These are phyloP conservation scores for Aspergillus indologenus DNA, from an alignment of 495 filamentous ascomycete species.

Conservation along the genomic window DNA sequence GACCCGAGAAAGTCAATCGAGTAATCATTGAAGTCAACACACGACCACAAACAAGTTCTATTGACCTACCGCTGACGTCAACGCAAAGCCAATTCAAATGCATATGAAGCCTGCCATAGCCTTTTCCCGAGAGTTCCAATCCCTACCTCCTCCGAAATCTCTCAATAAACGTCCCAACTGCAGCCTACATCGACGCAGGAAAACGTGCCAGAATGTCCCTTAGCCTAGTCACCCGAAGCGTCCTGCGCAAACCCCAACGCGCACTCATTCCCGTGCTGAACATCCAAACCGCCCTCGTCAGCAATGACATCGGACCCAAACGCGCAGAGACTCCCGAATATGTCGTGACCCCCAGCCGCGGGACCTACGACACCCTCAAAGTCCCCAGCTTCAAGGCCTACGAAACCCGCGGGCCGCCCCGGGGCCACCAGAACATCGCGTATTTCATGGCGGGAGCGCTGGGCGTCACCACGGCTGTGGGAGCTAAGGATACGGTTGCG, in stretches of 20 bases:
- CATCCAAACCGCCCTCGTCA: neutral
- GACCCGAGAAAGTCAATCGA: neutral
- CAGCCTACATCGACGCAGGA: neutral
- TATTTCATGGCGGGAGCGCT: constrained; percentile 99
- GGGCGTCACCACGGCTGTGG: constrained; percentile 83
- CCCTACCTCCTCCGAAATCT: too few relatives aligned
- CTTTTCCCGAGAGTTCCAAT: too few relatives aligned
- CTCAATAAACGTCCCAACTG: neutral
- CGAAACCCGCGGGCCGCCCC: constrained; percentile 58
- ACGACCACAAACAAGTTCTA: neutral
- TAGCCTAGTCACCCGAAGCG: neutral
- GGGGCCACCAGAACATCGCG: constrained; percentile 77
- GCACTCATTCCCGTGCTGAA: neutral
- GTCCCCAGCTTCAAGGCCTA: constrained; percentile 92
- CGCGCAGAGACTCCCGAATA: neutral
- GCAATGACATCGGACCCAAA: neutral
- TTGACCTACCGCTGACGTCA: neutral
- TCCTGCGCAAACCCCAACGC: neutral
- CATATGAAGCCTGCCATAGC: neutral
- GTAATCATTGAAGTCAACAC: neutral
- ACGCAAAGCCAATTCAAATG: neutral
- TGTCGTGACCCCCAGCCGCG: constrained; percentile 32
- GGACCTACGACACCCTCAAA: constrained; percentile 54
- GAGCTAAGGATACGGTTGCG: constrained; percentile 94
- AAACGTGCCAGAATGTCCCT: neutral